phyloP scores from a whole-genome alignment of 1,139 yeast species.

The Geotrichum carabidarum region DNA sequence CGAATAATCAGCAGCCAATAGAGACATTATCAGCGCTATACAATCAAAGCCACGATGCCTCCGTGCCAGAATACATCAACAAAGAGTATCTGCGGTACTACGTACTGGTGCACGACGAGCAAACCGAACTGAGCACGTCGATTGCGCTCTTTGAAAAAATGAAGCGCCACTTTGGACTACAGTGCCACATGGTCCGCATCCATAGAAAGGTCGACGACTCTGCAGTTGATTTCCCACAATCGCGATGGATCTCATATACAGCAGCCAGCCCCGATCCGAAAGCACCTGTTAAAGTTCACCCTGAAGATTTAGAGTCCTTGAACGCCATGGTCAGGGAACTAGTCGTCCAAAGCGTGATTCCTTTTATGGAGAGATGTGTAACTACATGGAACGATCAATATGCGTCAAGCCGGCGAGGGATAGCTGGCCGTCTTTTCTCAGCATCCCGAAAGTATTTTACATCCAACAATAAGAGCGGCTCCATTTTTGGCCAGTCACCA shows the following conservation, averaged over 20 bases:
- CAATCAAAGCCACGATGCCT: slow-evolving; percentile 33
- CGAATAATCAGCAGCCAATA: slow-evolving; percentile 44
- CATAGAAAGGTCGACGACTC: slow-evolving; percentile 17
- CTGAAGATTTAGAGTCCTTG: slow-evolving; percentile 42
- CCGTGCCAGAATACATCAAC: slow-evolving; percentile 36
- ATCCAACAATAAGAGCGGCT: slow-evolving; percentile 28
- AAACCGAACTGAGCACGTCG: slow-evolving; percentile 32
- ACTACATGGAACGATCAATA: slow-evolving; percentile 73
- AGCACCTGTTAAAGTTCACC: slow-evolving; percentile 28
- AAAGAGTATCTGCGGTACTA: slow-evolving; percentile 39
- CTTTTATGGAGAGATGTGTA: slow-evolving; percentile 73
- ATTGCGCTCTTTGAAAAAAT: slow-evolving; percentile 35
- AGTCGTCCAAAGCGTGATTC: slow-evolving; percentile 55
- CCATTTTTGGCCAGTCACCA: slow-evolving; percentile 26
- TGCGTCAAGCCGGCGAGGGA: slow-evolving; percentile 62
- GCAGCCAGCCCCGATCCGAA: neutral
- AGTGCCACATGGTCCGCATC: slow-evolving; percentile 36
- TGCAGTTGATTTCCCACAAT: slow-evolving; percentile 4
- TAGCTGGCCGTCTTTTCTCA: slow-evolving; percentile 68
- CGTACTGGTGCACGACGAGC: slow-evolving; percentile 39
- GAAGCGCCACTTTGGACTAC: slow-evolving; percentile 37
- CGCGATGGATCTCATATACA: slow-evolving; percentile 12
- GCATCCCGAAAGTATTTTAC: slow-evolving; percentile 56
- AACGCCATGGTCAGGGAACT: slow-evolving; percentile 48
- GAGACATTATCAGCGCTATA: slow-evolving; percentile 43